Evolutionary conservation across 805 yeast genomes (phyloP).

Genomic region (Nakazawaea laoshanensis): DNA sequence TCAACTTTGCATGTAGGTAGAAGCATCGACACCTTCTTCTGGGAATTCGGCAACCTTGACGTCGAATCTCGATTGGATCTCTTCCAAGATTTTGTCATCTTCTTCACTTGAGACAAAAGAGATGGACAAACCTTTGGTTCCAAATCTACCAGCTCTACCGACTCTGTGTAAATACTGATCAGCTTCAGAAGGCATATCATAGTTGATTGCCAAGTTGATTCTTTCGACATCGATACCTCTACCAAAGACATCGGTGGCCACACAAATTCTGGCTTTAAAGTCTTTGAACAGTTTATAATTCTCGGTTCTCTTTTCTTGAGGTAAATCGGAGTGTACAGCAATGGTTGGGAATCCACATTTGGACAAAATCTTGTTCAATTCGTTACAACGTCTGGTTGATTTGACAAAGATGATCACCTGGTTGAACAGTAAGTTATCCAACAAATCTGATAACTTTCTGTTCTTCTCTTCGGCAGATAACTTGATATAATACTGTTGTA

Average conservation of each 20-base stretch:
- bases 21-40: slow-evolving; percentile 95
- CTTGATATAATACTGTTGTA: slow-evolving; percentile 93
- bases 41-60: slow-evolving; percentile 94
- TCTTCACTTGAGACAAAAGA: slow-evolving; percentile 81
- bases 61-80: slow-evolving; percentile 95
- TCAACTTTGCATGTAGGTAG: slow-evolving; percentile 96
- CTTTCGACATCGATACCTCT: slow-evolving; percentile 99
- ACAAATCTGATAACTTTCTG: slow-evolving; percentile 82
- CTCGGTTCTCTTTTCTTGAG: slow-evolving; percentile 97
- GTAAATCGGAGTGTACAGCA: slow-evolving; percentile 91
- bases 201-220: slow-evolving; percentile 95
- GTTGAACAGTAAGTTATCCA: slow-evolving; percentile 92
- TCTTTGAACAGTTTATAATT: slow-evolving; percentile 95
- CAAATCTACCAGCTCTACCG: slow-evolving; percentile 99
- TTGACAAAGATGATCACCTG: slow-evolving; percentile 96
- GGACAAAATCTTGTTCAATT: slow-evolving; percentile 78
- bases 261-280: slow-evolving; percentile 97
- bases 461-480: slow-evolving; percentile 88
- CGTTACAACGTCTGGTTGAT: slow-evolving; percentile 86
- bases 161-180: slow-evolving; percentile 98
- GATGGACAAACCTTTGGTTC: slow-evolving; percentile 96
- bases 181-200: slow-evolving; percentile 93
- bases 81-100: slow-evolving; percentile 82
- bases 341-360: slow-evolving; percentile 96
- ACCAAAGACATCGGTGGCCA: slow-evolving; percentile 96